Evolutionary conservation across 2,329 filamentous ascomycete genomes (phyloP), one percentile per base, ranked within the genome.

Genomic region (Cladosporium sp.): DNA sequence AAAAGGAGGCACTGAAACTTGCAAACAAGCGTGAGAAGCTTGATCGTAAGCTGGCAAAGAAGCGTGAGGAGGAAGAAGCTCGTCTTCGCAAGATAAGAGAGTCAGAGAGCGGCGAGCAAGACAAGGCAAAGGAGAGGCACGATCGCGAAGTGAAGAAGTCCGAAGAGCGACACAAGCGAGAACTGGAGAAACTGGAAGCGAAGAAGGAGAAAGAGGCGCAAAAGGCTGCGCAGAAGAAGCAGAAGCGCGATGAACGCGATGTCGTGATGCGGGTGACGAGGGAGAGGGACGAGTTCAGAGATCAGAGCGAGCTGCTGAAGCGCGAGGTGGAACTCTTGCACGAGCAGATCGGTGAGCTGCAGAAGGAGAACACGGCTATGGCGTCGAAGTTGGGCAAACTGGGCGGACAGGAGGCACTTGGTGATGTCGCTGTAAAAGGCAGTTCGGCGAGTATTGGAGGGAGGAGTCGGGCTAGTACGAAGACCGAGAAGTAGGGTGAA

Each of bases 81-180:
- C 72, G 71, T 43, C 66, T 73, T 25, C 64, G 69, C 53, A 64
- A 68, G 15, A 50, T 57, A 8, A 50, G 58, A 29, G 60, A 63
- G 7, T 70, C 71, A 49, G 71, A 69, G 32, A 59, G 65, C 9
- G 67, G 65, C 25, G 63, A 64, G 20, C 67, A 72, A 48, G 78
- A 79, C 38, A 86, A 84, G 62, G 79, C 84, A 46, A 79, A 85
- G 57, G 82, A 82, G 40, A 84, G 83, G 57, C 83, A 84, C 58
- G 76, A 78, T 55, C 76, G 76, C 11, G 84, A 88, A 60, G 70
- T 86, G 39, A 71, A 71, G 54, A 85, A 83, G 65, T 69, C 86
- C 2, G 80, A 87, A 55, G 77, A 81, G 55, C 82, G 81, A 68
- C 79, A 80, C 41, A 72, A 74, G 51, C 77, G 76, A 51, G 85